Percentiles rank a stretch among this genome's conserved stretches.
phyloP scores from a whole-genome alignment of 345 rosid species.

The Kernera saxatilis region DNA sequence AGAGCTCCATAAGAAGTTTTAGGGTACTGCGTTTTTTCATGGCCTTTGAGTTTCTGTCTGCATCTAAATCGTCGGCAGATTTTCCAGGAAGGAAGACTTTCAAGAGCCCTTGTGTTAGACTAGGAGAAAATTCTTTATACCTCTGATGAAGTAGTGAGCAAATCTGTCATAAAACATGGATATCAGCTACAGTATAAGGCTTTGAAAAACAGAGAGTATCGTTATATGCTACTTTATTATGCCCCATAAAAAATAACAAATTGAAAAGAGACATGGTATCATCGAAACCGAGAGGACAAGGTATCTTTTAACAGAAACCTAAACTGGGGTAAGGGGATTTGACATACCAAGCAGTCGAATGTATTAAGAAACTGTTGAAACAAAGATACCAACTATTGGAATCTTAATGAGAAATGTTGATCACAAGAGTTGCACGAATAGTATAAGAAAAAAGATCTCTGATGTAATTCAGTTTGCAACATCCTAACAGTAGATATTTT shows the following conservation, averaged over 20 bases:
- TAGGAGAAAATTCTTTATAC: slow-evolving; percentile 89
- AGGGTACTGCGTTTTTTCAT: slow-evolving; percentile 95
- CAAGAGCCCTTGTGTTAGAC: slow-evolving; percentile 77
- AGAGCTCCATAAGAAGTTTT: slow-evolving; percentile 88
- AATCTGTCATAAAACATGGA: slow-evolving; percentile 45
- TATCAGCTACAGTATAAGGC: slow-evolving; percentile 6
- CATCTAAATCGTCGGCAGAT: slow-evolving; percentile 80
- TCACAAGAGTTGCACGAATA: not conserved
- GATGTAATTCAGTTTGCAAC: not conserved
- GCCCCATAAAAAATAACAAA: not conserved
- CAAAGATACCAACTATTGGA: not conserved
- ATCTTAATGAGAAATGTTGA: not conserved
- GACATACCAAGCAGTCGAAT: not conserved
- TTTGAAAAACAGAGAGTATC: not conserved
- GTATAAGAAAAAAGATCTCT: not conserved
- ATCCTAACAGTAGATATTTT: not conserved
- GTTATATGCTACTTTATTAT: not conserved
- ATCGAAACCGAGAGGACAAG: not conserved
- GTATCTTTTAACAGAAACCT: not conserved
- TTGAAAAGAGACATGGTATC: not conserved
- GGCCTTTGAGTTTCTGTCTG: slow-evolving; percentile 78
- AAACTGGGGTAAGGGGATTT: not conserved
- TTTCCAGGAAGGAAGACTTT: slow-evolving; percentile 94
- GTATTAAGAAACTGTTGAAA: not conserved
- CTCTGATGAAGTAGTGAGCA: slow-evolving; percentile 98